A percentile compares a stretch with the other conserved stretches of the same genome.
These are phyloP conservation scores for Boletus sp. DNA, from an alignment of 1,284 basidiomycete genomes.

Conservation along the genomic window DNA sequence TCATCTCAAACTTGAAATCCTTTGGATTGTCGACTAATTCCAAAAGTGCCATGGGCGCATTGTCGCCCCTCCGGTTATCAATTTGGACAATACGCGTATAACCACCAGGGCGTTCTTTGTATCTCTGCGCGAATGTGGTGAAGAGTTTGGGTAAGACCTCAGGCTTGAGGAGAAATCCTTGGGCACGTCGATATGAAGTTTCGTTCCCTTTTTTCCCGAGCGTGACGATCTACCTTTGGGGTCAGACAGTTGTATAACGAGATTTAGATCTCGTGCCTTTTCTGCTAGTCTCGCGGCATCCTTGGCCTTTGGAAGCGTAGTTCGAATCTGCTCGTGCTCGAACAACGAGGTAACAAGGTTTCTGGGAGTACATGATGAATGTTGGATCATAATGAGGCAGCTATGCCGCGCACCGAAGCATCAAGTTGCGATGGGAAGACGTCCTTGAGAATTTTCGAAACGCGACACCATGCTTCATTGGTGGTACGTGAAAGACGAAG, in stretches of 20 bases:
- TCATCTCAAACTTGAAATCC: conserved; percentile 85
- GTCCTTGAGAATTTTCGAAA: conserved; percentile 87
- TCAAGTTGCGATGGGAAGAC: conserved; percentile 81
- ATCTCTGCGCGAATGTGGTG: conserved; percentile 75
- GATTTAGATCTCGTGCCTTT: conserved; percentile 54
- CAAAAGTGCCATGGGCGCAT: conserved; percentile 89
- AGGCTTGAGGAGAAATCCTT: conserved; percentile 72
- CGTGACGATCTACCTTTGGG: conserved; percentile 70
- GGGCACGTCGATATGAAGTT: conserved; percentile 60
- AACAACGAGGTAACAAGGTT: conserved; percentile 95
- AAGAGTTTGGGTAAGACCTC: conserved; percentile 79
- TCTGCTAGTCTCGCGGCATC: conserved; percentile 90
- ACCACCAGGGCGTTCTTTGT: conserved; percentile 81
- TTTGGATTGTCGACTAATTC: conserved; percentile 92
- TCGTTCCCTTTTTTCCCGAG: conserved; percentile 79
- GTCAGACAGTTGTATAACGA: conserved; percentile 10
- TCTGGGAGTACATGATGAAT: conserved; percentile 39
- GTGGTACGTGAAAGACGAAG: conserved; percentile 5
- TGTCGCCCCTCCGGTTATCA: conserved; percentile 87
- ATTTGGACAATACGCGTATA: conserved; percentile 94
- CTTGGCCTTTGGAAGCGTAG: conserved; percentile 93
- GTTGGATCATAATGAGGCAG: background rate
- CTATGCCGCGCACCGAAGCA: conserved; percentile 66
- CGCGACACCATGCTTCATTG: conserved; percentile 89
- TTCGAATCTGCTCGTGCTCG: conserved; percentile 94